Percentiles rank a stretch among this genome's conserved stretches.
Evolutionary conservation across 2,329 filamentous ascomycete species (phyloP).

Genomic region (Penicillium sp.): DNA sequence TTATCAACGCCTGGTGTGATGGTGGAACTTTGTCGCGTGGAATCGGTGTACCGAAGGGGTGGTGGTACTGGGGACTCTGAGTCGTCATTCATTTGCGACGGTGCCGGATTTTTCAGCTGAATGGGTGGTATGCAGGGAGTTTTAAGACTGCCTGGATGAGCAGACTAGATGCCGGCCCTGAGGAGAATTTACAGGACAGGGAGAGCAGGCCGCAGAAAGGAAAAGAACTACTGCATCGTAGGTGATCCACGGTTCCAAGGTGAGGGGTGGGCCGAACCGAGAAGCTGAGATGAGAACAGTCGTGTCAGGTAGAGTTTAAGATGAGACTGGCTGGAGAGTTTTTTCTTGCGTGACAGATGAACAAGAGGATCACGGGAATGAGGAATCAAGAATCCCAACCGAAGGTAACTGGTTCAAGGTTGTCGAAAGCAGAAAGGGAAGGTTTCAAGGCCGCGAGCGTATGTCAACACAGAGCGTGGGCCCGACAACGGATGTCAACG

Average conservation of each 20-base stretch:
- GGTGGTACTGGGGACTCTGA: conserved; percentile 16
- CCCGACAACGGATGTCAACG: conserved; percentile 13
- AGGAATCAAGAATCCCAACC: neutral
- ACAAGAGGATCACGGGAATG: neutral
- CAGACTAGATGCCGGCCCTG: neutral
- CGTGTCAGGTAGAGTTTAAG: conserved; percentile 6
- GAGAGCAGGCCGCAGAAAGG: neutral
- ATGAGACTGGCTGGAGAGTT: neutral
- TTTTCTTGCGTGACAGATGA: neutral
- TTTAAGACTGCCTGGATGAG: neutral
- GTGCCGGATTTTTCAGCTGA: neutral
- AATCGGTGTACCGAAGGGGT: conserved; percentile 24
- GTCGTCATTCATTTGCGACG: conserved; percentile 6
- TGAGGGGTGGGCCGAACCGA: neutral
- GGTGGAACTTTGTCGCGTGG: conserved; percentile 35
- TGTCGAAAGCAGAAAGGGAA: neutral
- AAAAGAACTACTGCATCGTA: conserved; percentile 2
- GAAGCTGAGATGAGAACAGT: conserved; percentile 1
- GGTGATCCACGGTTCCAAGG: conserved; percentile 10
- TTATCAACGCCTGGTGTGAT: conserved; percentile 64
- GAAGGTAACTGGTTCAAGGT: neutral
- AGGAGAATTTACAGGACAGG: neutral
- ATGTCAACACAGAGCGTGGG: conserved; percentile 12
- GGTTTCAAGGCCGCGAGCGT: neutral
- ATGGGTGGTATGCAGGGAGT: neutral